These are phyloP conservation scores for Wickerhamiella azymoides DNA, from an alignment of 805 yeast species.

Conservation along the genomic window DNA sequence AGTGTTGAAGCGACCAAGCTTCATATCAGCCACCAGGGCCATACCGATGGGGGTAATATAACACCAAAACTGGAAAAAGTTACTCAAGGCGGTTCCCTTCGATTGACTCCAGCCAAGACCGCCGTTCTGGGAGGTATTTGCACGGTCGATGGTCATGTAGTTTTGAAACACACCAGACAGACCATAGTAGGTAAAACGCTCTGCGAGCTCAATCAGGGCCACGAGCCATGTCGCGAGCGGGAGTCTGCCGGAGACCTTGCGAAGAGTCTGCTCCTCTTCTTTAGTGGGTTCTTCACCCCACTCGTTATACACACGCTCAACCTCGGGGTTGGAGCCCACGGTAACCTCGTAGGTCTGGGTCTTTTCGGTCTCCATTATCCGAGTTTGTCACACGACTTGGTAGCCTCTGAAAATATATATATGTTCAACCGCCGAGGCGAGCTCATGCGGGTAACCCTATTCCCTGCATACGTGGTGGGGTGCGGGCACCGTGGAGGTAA, in stretches of 20 bases:
- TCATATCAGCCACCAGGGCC: constrained; percentile 62
- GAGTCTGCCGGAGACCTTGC: constrained; percentile 38
- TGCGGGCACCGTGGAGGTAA: too few species aligned
- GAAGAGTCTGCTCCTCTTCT: constrained; percentile 38
- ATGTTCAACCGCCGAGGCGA: too few species aligned
- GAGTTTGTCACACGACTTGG: background rate
- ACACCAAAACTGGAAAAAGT: constrained; percentile 71
- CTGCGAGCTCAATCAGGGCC: constrained; percentile 63
- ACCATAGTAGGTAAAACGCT: constrained; percentile 72
- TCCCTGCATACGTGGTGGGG: too few species aligned
- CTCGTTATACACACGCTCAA: background rate
- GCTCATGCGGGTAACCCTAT: too few species aligned
- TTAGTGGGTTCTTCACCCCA: constrained; percentile 31
- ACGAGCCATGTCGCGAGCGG: constrained; percentile 49
- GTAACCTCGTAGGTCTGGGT: constrained; percentile 3
- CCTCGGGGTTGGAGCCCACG: background rate
- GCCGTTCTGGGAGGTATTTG: constrained; percentile 28
- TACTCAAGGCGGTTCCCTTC: constrained; percentile 58
- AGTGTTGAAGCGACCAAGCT: constrained; percentile 58
- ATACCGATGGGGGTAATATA: constrained; percentile 68
- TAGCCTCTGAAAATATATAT: background rate
- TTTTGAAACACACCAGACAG: constrained; percentile 63
- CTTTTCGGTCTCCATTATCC: background rate
- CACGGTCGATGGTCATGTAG: constrained; percentile 43
- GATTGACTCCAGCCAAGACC: constrained; percentile 45